Base-by-base conservation (phyloP, 2,329 filamentous ascomycete species). In the Sporothrix schenckii region DNA sequence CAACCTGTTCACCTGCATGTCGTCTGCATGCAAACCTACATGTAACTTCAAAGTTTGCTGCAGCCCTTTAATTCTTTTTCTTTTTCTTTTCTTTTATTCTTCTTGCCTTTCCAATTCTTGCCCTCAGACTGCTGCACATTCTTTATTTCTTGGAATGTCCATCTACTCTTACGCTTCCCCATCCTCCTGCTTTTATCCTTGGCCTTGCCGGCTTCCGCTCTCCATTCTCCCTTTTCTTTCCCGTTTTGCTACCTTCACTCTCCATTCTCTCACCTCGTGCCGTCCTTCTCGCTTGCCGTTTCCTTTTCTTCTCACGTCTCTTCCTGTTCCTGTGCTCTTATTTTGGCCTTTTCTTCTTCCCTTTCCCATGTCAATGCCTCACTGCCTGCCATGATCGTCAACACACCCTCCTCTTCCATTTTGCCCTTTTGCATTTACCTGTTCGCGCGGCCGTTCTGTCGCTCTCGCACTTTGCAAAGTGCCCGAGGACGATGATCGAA, bases 391-490 rank as follows among this genome's bases (percentile, higher is more conserved):
- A 63, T 63, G 58, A 47, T 47, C 58, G 39, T 47, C 58, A 63
- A 63, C 58, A 44, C 56, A 61, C 56, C 30, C 60, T 34, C 34
- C 34, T 34, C 34, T 34, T 34, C 34, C 41, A 41, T 41, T 44
- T 54, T 54, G 47, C 19, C 10, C n/a, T 7, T 44, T 52, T 50
- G 47, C 21, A 9, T 24, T 61, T 50, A n/a, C 39, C 47, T n/a
- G 16, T 21, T 66, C 14, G 34, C 16, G 14, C 16, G 27, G 30
- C 54, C 30, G 14, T 41, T 39, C 34, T 47, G n/a, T 16, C 47
- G 56, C 63, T 65, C 54, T 70, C 69, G 69, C 69, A 63, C 41
- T 56, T 56, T 50, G 30, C 66, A 50, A 66, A 47, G 49, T 56
- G 24, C 65, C 63, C 65, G 69, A 58, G 30, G 63, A 44, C n/a